Percentiles rank a stretch among this genome's conserved stretches.
These are phyloP conservation scores for Populus hybrid DNA, from an alignment of 441 rosid species.

Conservation along the genomic window DNA sequence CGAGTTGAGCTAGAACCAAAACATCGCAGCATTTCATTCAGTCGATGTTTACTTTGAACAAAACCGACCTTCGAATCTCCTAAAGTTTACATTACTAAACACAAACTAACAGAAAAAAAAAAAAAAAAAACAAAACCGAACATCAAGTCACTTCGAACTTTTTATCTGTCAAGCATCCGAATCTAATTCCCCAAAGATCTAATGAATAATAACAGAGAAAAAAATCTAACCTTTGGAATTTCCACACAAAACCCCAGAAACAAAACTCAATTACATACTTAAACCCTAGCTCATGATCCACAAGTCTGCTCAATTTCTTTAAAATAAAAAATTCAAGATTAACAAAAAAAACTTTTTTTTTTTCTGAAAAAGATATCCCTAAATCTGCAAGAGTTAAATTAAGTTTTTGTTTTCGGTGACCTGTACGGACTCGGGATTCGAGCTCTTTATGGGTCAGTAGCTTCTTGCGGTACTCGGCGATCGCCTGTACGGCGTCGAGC, in stretches of 20 bases:
- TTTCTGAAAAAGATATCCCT: not conserved
- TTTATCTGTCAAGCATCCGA: not conserved
- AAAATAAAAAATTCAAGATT: not conserved
- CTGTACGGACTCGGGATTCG: slow-evolving; percentile 76
- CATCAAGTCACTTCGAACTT: not conserved
- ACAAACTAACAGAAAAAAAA: too few relatives aligned
- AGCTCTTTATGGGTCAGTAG: slow-evolving; percentile 90
- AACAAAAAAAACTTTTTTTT: not conserved
- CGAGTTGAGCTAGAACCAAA: not conserved
- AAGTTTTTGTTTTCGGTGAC: slow-evolving; percentile 29
- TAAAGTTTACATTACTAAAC: not conserved
- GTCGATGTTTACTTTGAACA: not conserved
- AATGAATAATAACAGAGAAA: not conserved
- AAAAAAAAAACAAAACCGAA: not conserved
- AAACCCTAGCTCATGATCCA: not conserved
- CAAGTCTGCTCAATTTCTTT: not conserved
- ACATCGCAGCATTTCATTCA: not conserved
- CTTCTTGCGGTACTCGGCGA: slow-evolving; percentile 79
- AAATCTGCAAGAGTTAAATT: not conserved
- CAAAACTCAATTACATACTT: not conserved
- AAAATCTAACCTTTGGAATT: not conserved
- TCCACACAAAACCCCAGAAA: not conserved
- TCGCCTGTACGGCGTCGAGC: slow-evolving; percentile 59
- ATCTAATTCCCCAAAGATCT: not conserved
- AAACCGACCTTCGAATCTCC: not conserved